Base-by-base conservation (phyloP, 1,284 basidiomycete species). In the Apiotrichum montevideense region DNA sequence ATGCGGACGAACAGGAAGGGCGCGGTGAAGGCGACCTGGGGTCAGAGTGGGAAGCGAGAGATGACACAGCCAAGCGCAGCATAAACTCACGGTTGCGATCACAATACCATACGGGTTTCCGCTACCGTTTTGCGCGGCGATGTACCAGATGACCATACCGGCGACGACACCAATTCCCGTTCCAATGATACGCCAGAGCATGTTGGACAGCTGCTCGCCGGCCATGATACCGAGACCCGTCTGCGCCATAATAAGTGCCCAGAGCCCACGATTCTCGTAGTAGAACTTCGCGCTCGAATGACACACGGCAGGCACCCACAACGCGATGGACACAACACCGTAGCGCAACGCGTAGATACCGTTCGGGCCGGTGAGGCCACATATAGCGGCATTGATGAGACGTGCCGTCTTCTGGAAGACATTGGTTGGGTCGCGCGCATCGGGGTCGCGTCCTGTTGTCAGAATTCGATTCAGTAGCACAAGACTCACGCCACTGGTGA, bases 171-270 rank as follows among this genome's bases (percentile, higher is more conserved):
- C 82, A 6, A 76, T 43, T 11, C 76, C 54, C 0, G 81, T 82
- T 1, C 83, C 84, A 1, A 70, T 61, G 21, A 84, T 65, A 48
- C 84, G 80, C 2, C 77, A 66, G 15, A 82, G 58, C 56, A 84
- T 80, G 53, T 79, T 79, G 63, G 74, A 79, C 11, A 86, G 79
- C 65, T 85, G 84, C 65, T 86, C 84, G 8, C 83, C 83, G 0
- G 81, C 80, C 58, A 81, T 84, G 9, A 86, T 79, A 44, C 82
- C 84, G 49, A 87, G 63, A 1, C 83, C 83, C 0, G 82, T 84
- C 64, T 86, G 85, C 34, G 63, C 66, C 83, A 85, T 86, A 67
- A 86, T 85, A 55, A 85, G 69, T 2, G 83, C 84, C 84, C 84
- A 79, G 68, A 85, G 56, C 74, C 70, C 59, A 74, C 80, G 52